Conservation (phyloP, 106 monocot species). For the Triglochin maritima region DNA sequence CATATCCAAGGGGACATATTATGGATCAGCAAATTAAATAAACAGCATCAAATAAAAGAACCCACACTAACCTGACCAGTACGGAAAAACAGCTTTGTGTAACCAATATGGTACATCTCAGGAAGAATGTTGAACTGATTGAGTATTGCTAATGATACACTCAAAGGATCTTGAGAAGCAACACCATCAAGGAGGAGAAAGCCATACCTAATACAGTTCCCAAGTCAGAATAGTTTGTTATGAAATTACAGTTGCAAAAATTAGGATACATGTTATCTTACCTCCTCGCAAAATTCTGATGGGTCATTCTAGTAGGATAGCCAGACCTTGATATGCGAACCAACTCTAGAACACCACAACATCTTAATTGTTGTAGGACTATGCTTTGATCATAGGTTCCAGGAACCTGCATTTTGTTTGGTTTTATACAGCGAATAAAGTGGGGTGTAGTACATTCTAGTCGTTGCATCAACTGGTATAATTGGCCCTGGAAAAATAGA, state of each 20-base stretch:
- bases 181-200: constrained; percentile 93
- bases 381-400: constrained; percentile 77
- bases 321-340: constrained; percentile 94
- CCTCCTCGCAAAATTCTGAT: constrained; percentile 95
- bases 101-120: constrained; percentile 99
- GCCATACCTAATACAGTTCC: constrained; percentile 56
- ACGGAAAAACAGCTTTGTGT: constrained; percentile 96
- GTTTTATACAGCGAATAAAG: constrained; percentile 95
- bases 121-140: constrained; percentile 94
- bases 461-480: constrained; percentile 97
- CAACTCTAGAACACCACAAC: constrained; percentile 96
- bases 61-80: constrained; percentile 74
- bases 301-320: constrained; percentile 89
- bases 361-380: constrained; percentile 77
- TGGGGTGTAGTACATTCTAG: constrained; percentile 90
- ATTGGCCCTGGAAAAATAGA: constrained; percentile 43
- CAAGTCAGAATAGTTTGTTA: neutral
- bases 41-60: no score
- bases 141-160: constrained; percentile 94
- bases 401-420: constrained; percentile 71
- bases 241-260: no score
- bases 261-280: constrained; percentile 6
- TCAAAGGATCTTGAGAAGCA: constrained; percentile 84
- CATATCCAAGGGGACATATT: no score
- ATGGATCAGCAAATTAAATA: no score